Evolutionary conservation across 2,329 filamentous ascomycete genomes (phyloP).

Genomic region (Sporothrix globosa): DNA sequence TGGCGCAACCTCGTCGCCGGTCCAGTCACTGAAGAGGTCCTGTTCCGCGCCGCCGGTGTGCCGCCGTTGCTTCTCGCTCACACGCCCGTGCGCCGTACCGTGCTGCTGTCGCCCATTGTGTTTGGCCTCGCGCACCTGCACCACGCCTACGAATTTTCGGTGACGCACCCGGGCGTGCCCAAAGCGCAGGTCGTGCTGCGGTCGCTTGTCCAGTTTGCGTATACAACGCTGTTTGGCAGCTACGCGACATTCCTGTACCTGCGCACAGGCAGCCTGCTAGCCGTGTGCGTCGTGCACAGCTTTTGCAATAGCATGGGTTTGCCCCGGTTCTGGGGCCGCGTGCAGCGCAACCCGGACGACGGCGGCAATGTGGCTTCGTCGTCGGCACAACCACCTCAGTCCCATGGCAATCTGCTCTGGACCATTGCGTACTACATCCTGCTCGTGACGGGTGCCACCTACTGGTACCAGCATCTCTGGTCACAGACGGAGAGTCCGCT

Average conservation of each 20-base stretch:
- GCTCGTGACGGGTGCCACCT: slow-evolving; percentile 69
- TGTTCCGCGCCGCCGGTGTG: slow-evolving; percentile 86
- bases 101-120: slow-evolving; percentile 83
- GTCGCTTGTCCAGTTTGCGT: slow-evolving; percentile 81
- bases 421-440: slow-evolving; percentile 79
- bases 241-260: slow-evolving; percentile 89
- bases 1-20: slow-evolving; percentile 89
- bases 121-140: slow-evolving; percentile 94
- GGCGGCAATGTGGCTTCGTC: slow-evolving; percentile 31
- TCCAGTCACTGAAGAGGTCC: slow-evolving; percentile 87
- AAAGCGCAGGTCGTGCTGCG: slow-evolving; percentile 66
- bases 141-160: slow-evolving; percentile 91
- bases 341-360: slow-evolving; percentile 51
- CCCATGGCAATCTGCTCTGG: slow-evolving; percentile 56
- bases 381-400: not conserved
- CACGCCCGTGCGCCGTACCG: slow-evolving; percentile 59
- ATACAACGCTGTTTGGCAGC: slow-evolving; percentile 91
- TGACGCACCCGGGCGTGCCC: slow-evolving; percentile 74
- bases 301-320: slow-evolving; percentile 95
- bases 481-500: slow-evolving; percentile 67
- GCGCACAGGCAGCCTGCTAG: slow-evolving; percentile 78
- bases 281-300: slow-evolving; percentile 74
- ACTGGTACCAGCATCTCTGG: slow-evolving; percentile 74
- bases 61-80: slow-evolving; percentile 77
- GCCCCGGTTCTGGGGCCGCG: slow-evolving; percentile 79